These are phyloP conservation scores for Vaccinium vitisidaea DNA, from an alignment of 148 eudicot genomes.

Conservation along the genomic window DNA sequence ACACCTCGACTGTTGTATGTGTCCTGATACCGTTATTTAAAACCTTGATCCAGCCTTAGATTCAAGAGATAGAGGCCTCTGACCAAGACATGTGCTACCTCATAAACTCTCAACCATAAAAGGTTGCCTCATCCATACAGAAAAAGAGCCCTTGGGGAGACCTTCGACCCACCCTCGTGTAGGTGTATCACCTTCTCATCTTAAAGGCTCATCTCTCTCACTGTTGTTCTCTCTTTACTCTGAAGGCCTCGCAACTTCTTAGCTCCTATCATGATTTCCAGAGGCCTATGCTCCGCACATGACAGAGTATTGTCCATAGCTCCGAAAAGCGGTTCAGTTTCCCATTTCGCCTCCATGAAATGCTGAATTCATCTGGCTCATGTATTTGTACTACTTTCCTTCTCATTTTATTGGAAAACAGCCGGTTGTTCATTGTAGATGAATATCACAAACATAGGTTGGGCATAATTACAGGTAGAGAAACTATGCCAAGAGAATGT, in stretches of 20 bases:
- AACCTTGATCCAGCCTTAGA: not conserved
- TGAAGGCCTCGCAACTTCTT: not conserved
- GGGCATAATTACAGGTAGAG: not conserved
- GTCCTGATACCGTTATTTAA: not conserved
- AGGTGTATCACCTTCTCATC: not conserved
- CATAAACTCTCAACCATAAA: not conserved
- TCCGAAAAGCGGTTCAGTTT: not conserved
- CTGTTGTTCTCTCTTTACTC: not conserved
- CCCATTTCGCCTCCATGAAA: not conserved
- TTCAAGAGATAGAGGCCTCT: not conserved
- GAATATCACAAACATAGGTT: not conserved
- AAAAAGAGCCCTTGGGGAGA: not conserved
- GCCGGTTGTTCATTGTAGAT: not conserved
- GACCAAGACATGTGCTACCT: not conserved
- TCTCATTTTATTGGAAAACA: not conserved
- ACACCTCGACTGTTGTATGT: not conserved
- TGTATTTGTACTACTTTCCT: not conserved
- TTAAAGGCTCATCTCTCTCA: not conserved
- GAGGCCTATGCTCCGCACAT: not conserved
- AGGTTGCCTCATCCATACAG: not conserved
- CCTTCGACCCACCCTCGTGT: not conserved
- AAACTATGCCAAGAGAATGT: not conserved
- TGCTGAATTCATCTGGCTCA: not conserved
- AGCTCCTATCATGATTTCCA: not conserved
- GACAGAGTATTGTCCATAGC: conserved; percentile 2